Evolutionary conservation across 495 filamentous ascomycete genomes (phyloP), one percentile per base, ranked within the genome.

Genomic region (Podospora comata): DNA sequence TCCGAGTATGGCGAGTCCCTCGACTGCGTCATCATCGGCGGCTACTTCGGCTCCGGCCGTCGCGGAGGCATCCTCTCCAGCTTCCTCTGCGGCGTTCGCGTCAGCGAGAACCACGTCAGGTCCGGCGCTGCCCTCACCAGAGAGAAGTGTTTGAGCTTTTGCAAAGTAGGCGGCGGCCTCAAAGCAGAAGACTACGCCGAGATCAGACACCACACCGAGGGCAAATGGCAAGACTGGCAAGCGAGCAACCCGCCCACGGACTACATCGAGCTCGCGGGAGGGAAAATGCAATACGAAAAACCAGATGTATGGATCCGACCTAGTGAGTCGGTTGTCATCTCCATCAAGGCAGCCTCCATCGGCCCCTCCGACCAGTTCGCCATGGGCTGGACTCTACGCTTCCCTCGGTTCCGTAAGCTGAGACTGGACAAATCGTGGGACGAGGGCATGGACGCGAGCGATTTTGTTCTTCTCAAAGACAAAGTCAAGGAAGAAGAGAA

Each of bases 241-340:
- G 66, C 84, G 1, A 89, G 89, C 62, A 88, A 86, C 60, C 95
- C 95, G 19, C 96, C 96, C 0, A 88, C 83, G 9, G 84, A 91
- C 34, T 91, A 86, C 71, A 89, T 99, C 62, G 91, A 94, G 75
- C 85, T 99, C 9, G 93, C 85, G 0, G 92, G 94, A 53, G 92
- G 87, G 55, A 80, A 85, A 9, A 73, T 83, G 23, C 91, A 96
- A 73, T 84, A 86, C 64, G 94, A 97, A 73, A 80, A 86, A 48
- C 95, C 95, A 0, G 93, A 99, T 75, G 87, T 92, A 68, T 99
- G 95, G 95, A 98, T 99, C 75, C 88, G 88, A 30, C 95, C 96
- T 0, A 86, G 86, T 62, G 92, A 97, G 53, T 96, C 92, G 4
- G 79, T 99, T 23, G 93, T 98, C 26, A 65, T 99, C 3, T 89